Evolutionary conservation across 129 eudicot species (phyloP).

Genomic region (Heracleum sosnowskyi): DNA sequence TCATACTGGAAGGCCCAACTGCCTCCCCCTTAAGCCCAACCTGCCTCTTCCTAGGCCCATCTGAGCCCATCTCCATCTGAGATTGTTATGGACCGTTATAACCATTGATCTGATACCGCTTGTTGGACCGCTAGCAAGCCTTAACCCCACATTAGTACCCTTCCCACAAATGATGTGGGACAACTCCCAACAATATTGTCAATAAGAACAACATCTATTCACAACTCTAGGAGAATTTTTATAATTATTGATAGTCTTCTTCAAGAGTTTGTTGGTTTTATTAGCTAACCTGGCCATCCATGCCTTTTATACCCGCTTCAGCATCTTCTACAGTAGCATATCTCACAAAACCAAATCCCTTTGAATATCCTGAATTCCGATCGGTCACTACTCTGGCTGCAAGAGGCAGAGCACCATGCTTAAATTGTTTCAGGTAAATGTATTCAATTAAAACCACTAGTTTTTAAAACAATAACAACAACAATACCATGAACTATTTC

Average conservation of each 20-base stretch:
- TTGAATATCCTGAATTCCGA: slow-evolving; percentile 76
- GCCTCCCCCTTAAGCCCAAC: too few species aligned
- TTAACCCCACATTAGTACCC: too few species aligned
- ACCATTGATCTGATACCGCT: too few species aligned
- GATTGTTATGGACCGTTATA: too few species aligned
- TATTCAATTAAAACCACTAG: not conserved
- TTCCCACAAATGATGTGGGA: too few species aligned
- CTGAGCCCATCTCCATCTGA: too few species aligned
- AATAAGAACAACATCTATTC: not conserved
- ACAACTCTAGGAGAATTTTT: not conserved
- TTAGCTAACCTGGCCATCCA: slow-evolving; percentile 81
- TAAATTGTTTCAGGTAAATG: not conserved
- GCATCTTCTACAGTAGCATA: slow-evolving; percentile 72
- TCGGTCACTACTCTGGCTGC: slow-evolving; percentile 94
- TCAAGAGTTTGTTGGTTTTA: not conserved
- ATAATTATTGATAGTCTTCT: not conserved
- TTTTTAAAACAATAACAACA: not conserved
- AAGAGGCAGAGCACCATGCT: slow-evolving; percentile 14
- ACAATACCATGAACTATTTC: slow-evolving; percentile 58
- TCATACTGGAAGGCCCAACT: too few species aligned
- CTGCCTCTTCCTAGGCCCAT: too few species aligned
- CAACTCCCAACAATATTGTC: too few species aligned
- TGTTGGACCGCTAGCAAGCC: too few species aligned
- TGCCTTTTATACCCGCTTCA: slow-evolving; percentile 74
- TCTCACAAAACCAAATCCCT: slow-evolving; percentile 82